Evolutionary conservation across 352 stramenopile species (phyloP).

Genomic region (Phytophthora idaei): DNA sequence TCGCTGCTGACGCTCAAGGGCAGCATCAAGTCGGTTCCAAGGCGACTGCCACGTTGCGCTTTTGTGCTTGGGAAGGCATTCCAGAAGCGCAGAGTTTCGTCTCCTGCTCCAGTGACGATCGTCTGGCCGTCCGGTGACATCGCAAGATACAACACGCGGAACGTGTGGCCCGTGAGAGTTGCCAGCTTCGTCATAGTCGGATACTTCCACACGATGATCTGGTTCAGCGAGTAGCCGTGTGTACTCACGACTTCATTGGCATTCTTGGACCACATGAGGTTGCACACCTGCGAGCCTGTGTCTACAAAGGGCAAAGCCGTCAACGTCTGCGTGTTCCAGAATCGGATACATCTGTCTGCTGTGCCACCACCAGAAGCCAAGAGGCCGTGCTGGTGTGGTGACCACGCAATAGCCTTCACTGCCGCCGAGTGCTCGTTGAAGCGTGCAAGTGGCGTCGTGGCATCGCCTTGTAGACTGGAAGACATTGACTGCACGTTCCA

Average conservation of each 20-base stretch:
- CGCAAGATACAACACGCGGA: constrained; percentile 96
- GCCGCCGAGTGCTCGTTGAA: constrained; percentile 97
- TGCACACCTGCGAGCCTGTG: constrained; percentile 97
- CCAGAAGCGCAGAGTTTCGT: constrained; percentile 98
- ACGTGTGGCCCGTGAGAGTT: constrained; percentile 96
- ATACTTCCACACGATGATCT: constrained; percentile 98
- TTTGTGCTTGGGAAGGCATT: constrained; percentile 94
- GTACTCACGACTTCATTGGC: constrained; percentile 98
- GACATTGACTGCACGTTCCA: constrained; percentile 87
- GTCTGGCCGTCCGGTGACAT: constrained; percentile 97
- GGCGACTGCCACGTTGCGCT: constrained; percentile 46
- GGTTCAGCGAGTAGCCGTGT: constrained; percentile 98
- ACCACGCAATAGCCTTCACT: constrained; percentile 98
- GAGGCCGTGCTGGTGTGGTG: constrained; percentile 95
- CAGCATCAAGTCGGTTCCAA: constrained; percentile 65
- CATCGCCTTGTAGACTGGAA: constrained; percentile 30
- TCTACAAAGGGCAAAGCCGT: constrained; percentile 92
- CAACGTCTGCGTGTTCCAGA: constrained; percentile 97
- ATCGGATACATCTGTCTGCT: constrained; percentile 96
- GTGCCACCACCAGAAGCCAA: constrained; percentile 96
- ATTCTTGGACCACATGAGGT: constrained; percentile 97
- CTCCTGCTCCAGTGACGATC: constrained; percentile 97
- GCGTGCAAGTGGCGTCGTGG: constrained; percentile 76
- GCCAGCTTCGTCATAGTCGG: constrained; percentile 96
- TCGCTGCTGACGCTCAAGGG: constrained; percentile 59